Evolutionary conservation across 2,329 filamentous ascomycete species (phyloP), one percentile per base, ranked within the genome.

Genomic region (Nothomitra cinnamomea): DNA sequence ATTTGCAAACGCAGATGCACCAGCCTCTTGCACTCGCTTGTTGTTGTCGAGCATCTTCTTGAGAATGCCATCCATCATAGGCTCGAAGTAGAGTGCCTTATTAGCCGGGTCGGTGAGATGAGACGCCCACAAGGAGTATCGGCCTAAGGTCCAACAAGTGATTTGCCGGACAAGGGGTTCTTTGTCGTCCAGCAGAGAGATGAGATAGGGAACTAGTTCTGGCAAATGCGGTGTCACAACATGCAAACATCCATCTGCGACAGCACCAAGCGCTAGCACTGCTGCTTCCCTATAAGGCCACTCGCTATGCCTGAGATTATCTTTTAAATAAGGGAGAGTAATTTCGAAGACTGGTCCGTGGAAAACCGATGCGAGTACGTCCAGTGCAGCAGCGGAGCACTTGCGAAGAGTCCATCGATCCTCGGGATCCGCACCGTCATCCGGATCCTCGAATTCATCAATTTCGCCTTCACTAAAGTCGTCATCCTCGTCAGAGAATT

Each of bases 21-120:
- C 92, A 15, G 92, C 90, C 67, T 96, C 90, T 65, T 98, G 92
- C 0, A 98, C 92, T 66, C 90, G 88, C 73, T 98, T 98, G 75
- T 96, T 96, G 65, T 79, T 82, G 68, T 98, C 92, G 48, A 98
- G 74, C 92, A 98, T 98, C 64, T 89, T 86, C 56, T 81, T 82
- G 55, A 98, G 72, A 50, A 98, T 89, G 4, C 90, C 92, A 58
- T 95, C 90, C 88, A 98, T 95, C 77, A 96, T 85, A 0, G 90
- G 90, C 62, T 92, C 84, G 62, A 98, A 98, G 67, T 80, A 95
- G 55, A 80, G 77, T 52, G 82, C 77, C 62, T 83, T 83, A 58
- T 88, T 78, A 17, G 72, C 70, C 15, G 75, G 75, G 51, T 83
- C 79, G 22, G 77, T 70, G 21, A 95, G 76, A 57, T 82, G 79